Evolutionary conservation across 2,329 filamentous ascomycete genomes (phyloP), one percentile per base, ranked within the genome.

Genomic region (Xylariaceae sp.): DNA sequence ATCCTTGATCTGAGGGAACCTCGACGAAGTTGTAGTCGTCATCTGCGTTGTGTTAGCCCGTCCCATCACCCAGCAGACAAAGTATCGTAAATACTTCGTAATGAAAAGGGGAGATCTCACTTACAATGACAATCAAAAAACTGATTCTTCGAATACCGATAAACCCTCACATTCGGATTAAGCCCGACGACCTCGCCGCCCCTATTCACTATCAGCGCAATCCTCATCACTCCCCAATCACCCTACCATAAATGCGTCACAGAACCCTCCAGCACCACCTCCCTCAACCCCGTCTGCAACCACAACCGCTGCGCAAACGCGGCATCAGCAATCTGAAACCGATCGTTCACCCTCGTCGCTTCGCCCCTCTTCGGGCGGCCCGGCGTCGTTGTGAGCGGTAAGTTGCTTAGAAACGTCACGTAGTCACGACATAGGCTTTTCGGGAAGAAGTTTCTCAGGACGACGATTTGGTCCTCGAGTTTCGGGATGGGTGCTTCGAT

Each of bases 101-200:
- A 39, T 2, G 37, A 11, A 49, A 23, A 51, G 34, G 44, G 18
- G 11, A 44, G 57, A 35, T 45, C 53, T n/a, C 13, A 82, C 88
- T 68, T 82, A 93, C 90, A 97, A 73, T 97, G 93, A 68, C 90
- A 88, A 70, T 92, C 92, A 72, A 97, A 97, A 72, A 92, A 96
- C 71, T 97, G 92, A 0, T 90, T 90, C 65, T 88, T 84, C 0
- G 82, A 83, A 73, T 97, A 97, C 18, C 92, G 84, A 75, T 97
- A 97, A 35, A 97, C 84, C 39, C 93, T 82, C 57, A 97, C 95
- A 65, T 95, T 95, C 7, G 90, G 85, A 73, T 91, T 96, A 61
- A 97, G 75, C 0, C 92, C 92, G n/a, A 95, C 76, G 0, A 90
- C 85, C 53, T 91, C 82, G 34, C 92, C 92, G 59, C 89, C 91